Base-by-base conservation (phyloP, 805 yeast species). In the Candida montana region DNA sequence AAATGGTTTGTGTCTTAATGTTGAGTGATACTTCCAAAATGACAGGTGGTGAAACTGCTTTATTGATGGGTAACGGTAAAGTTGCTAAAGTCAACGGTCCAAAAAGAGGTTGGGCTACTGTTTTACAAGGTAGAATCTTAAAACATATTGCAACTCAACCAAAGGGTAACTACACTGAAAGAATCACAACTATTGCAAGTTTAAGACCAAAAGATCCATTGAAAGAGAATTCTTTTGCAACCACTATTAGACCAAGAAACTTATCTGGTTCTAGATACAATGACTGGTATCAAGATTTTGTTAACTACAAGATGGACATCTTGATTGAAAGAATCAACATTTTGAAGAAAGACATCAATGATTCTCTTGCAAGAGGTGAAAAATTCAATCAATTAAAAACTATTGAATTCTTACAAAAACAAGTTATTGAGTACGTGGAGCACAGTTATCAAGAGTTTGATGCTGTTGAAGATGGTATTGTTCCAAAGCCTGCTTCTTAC, bases 1-100 rank as follows among this genome's bases (percentile, higher is more conserved):
- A 82, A 13, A 76, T 75, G 54, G 83, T 77, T 16, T 78, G 82
- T 58, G 83, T 78, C 13, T 64, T 77, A 46, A 78, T 78, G 84
- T 54, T 78, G 34, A 71, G 77, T 24, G 82, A 77, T 52, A 78
- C 83, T 8, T 48, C 70, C 3, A 59, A 65, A 34, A 77, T 77
- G 82, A 62, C 72, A 55, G 83, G 83, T 23, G 83, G 83, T 37
- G 83, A 77, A 54, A 76, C 82, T 3, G 65, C 72, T 23, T 64
- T 76, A 47, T 66, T 73, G 47, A 72, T 37, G 35, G 52, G 52
- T 31, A 44, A 53, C 23, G 58, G 55, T 23, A 40, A 48, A 21
- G 49, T 53, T 24, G 52, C 47, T n/a, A 53, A 44, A 26, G 56
- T 53, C 19, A 46, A 42, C 23, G 74, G 72, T 9, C 78, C 78